Conservation (phyloP, 2,329 filamentous ascomycete species). For the Penicillium paneum region DNA sequence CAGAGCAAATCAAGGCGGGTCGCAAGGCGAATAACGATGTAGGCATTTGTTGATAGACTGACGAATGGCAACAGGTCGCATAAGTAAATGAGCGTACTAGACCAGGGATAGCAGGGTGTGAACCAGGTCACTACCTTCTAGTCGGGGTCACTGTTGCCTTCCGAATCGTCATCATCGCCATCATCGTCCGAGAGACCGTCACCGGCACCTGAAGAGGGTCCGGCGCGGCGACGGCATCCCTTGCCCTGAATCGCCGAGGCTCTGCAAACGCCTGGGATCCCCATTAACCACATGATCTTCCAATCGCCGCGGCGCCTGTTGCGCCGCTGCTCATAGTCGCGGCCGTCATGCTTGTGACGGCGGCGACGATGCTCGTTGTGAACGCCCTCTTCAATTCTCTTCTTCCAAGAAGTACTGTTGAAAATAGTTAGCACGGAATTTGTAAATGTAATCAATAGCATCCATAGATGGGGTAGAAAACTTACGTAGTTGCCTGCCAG, state of each 20-base stretch:
- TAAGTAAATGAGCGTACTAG: constrained; percentile 6
- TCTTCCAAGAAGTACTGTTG: constrained; percentile 86
- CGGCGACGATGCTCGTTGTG: constrained; percentile 41
- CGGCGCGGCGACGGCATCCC: constrained; percentile 27
- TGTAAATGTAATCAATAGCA: background rate
- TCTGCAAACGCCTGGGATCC: constrained; percentile 46
- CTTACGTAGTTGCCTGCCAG: constrained; percentile 72
- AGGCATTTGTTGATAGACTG: constrained; percentile 11
- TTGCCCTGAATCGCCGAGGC: constrained; percentile 31
- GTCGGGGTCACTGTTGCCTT: constrained; percentile 62
- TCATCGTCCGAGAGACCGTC: constrained; percentile 57
- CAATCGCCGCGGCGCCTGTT: constrained; percentile 30
- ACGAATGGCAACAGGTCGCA: constrained; percentile 7
- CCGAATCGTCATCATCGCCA: constrained; percentile 60
- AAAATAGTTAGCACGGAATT: constrained; percentile 4
- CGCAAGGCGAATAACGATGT: constrained; percentile 7
- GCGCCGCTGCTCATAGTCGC: constrained; percentile 36
- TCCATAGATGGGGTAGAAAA: constrained; percentile 51
- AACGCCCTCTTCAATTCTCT: constrained; percentile 65
- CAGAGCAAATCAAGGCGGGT: background rate
- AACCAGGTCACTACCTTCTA: constrained; percentile 61
- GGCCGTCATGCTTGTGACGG: constrained; percentile 36
- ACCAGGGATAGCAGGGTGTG: background rate
- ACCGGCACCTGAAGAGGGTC: constrained; percentile 51
- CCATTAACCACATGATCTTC: constrained; percentile 36